Evolutionary conservation across 768 basidiomycete species (phyloP).

Genomic region (Boletus rex-veris): DNA sequence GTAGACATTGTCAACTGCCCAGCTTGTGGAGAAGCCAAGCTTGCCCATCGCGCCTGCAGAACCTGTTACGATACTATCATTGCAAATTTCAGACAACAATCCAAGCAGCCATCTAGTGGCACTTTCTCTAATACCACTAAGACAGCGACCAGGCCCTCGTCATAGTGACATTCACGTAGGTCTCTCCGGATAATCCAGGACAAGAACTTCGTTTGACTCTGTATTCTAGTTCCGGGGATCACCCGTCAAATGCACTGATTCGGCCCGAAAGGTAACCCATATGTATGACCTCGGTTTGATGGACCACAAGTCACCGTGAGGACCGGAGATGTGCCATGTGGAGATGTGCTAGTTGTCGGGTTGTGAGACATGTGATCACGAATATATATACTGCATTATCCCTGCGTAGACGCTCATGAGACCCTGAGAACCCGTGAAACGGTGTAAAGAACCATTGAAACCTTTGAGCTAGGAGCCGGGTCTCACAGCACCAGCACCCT

Average conservation of each 20-base stretch:
- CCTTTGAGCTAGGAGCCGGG: not conserved
- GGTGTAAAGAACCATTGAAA: too few species aligned
- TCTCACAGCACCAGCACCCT: constrained; percentile 2
- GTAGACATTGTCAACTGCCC: constrained; percentile 88
- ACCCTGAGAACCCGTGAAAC: not conserved
- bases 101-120: constrained; percentile 7
- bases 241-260: not conserved
- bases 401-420: not conserved
- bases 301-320: not conserved
- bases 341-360: too few species aligned
- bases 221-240: not conserved
- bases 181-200: not conserved
- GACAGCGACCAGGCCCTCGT: not conserved
- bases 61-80: constrained; percentile 56
- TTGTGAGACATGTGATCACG: not conserved
- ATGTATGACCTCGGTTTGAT: not conserved
- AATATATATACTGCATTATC: too few species aligned
- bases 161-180: constrained; percentile 3
- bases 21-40: constrained; percentile 85
- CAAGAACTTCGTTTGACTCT: not conserved
- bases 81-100: constrained; percentile 20
- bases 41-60: constrained; percentile 84
- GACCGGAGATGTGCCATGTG: not conserved
- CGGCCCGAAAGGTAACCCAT: not conserved
- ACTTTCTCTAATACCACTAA: not conserved